Conservation (phyloP, 441 rosid genomes). For the Erysimum cheiri region DNA sequence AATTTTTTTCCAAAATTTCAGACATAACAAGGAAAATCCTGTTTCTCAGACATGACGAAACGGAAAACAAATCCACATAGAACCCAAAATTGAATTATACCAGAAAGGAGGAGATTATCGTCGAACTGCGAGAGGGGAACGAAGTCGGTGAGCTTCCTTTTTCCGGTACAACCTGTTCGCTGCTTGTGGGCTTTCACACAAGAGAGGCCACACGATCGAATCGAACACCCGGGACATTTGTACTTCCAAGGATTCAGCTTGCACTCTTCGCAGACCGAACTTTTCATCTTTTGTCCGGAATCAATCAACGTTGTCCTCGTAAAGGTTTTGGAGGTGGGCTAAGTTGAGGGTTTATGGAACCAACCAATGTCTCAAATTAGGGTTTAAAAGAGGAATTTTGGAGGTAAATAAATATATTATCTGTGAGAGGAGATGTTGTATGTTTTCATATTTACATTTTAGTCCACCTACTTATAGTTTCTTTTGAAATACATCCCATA, state of each 20-base stretch:
- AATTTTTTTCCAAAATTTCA: too few relatives aligned
- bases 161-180: constrained; percentile 76
- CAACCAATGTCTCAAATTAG: not conserved
- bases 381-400: constrained; percentile 8
- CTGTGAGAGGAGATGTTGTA: not conserved
- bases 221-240: constrained; percentile 83
- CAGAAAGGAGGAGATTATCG: constrained; percentile 71
- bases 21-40: not conserved
- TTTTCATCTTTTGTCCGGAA: not conserved
- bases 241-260: constrained; percentile 60
- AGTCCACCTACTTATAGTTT: constrained; percentile 1
- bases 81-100: constrained; percentile 42
- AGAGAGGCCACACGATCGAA: constrained; percentile 74
- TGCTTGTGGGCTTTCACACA: constrained; percentile 85
- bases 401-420: not conserved
- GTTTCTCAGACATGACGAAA: not conserved
- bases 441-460: constrained; percentile 12
- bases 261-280: constrained; percentile 64
- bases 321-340: constrained; percentile 1
- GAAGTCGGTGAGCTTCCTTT: constrained; percentile 54
- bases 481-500: not conserved
- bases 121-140: constrained; percentile 77
- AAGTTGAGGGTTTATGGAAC: constrained; percentile 33
- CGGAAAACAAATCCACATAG: not conserved
- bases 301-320: constrained; percentile 2